Evolutionary conservation across 225 moss, liverwort and hornwort genomes (phyloP), one percentile per base, ranked within the genome.

Genomic region (Polytrichum formosum): DNA sequence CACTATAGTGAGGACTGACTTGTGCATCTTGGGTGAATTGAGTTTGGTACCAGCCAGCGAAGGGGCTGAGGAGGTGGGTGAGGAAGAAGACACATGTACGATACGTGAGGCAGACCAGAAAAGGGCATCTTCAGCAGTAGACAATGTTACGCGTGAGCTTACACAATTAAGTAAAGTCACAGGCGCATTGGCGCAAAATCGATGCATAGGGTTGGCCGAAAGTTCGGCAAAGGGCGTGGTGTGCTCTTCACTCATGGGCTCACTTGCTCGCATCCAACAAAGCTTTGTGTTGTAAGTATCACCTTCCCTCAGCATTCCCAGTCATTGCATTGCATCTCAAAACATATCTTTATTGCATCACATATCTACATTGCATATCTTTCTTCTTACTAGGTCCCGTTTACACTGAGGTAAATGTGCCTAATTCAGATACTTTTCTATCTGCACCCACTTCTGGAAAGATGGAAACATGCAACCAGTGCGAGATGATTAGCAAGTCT

Each of bases 251-350:
- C 84, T 95, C 6, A 78, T 92, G 85, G 69, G 88, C 56, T 87
- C 90, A 6, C 84, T 95, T 30, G 74, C 82, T 23, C 89, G 92
- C 61, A 89, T 95, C 29, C 89, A 95, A 66, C 94, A 92, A 76
- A 95, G 92, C 68, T 91, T 95, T 70, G 92, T 95, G 31, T 73
- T 95, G 90, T 93, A 83, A 91, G 93, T 73, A 73, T 75, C 64
- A 65, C 30, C 33, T 67, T 65, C 64, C 77, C 63, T 73, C 62
- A 46, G 18, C 27, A 33, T 53, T 18, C 70, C 31, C 46, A 46
- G 46, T 13, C 46, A 16, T 13, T 46, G 16, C 46, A 46, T 46
- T 46, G 46, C 46, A 46, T 46, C 46, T 46, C 46, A 46, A 46
- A 46, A 46, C 46, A 46, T 13, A 46, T 16, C 10, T 46, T 13